These are phyloP conservation scores for Cephaloascus albidus DNA, from an alignment of 805 yeast genomes.

Conservation along the genomic window DNA sequence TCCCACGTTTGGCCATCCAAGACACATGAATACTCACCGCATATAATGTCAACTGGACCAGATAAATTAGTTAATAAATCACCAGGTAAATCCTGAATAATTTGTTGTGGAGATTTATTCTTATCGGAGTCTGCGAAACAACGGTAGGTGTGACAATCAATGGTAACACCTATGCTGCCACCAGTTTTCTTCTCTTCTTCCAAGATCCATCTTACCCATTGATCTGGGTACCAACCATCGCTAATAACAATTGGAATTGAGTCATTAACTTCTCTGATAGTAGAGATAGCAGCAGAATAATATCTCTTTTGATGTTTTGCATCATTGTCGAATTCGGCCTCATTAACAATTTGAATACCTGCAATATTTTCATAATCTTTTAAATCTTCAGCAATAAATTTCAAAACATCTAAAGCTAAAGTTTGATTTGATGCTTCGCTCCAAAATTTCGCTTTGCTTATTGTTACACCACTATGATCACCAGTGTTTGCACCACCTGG, in stretches of 20 bases:
- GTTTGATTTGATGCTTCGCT: constrained; percentile 25
- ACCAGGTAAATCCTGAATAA: constrained; percentile 44
- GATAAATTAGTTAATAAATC: constrained; percentile 41
- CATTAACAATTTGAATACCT: constrained; percentile 83
- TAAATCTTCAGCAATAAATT: constrained; percentile 56
- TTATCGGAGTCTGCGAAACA: constrained; percentile 76
- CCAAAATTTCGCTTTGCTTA: constrained; percentile 63
- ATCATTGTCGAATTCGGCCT: constrained; percentile 55
- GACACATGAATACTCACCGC: constrained; percentile 91
- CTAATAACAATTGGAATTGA: constrained; percentile 70
- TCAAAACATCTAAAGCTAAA: constrained; percentile 39
- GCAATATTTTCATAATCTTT: constrained; percentile 53
- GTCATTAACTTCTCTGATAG: constrained; percentile 46
- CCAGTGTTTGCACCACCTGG: constrained; percentile 91
- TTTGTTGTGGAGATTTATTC: constrained; percentile 51
- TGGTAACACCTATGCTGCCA: constrained; percentile 47
- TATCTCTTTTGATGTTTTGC: constrained; percentile 45
- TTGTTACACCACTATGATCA: constrained; percentile 71
- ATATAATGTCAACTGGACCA: constrained; percentile 55
- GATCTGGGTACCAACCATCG: constrained; percentile 90
- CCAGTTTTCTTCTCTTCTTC: constrained; percentile 27
- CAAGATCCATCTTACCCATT: constrained; percentile 60
- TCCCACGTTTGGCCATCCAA: constrained; percentile 72
- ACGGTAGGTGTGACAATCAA: constrained; percentile 82
- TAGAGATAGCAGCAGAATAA: constrained; percentile 54